Conservation (phyloP, 176 grass and related monocot genomes). For the Carex parvula region DNA sequence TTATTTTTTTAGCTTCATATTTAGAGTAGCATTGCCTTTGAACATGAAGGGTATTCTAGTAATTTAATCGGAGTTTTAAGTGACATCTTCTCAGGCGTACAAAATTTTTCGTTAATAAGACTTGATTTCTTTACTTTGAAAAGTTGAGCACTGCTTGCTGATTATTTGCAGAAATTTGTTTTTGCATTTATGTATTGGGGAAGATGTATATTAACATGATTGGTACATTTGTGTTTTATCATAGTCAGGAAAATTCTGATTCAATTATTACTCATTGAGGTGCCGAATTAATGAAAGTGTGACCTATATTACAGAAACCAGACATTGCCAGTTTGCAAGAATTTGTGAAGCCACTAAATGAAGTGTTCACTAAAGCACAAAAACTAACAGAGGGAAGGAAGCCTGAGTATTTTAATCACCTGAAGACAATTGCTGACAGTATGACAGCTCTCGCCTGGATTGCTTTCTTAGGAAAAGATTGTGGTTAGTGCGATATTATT, state of each 20-base stretch:
- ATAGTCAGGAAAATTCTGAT: neutral
- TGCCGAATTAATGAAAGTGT: neutral
- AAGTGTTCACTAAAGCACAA: conserved; percentile 55
- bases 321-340: conserved; percentile 52
- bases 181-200: neutral
- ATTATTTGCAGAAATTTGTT: neutral
- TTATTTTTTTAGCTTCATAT: neutral
- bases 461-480: conserved; percentile 84
- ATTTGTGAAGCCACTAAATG: conserved; percentile 79
- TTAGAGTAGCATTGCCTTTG: neutral
- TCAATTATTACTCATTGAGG: neutral
- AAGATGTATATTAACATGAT: neutral
- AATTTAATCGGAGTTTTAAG: neutral
- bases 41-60: neutral
- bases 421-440: conserved; percentile 86
- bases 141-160: neutral
- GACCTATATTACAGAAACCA: conserved; percentile 62
- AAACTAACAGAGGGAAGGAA: conserved; percentile 85
- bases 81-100: neutral
- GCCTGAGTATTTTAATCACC: conserved; percentile 85
- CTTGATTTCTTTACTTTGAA: neutral
- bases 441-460: conserved; percentile 86
- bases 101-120: neutral
- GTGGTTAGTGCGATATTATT: conserved; percentile 48
- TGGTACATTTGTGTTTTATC: neutral